phyloP scores from a whole-genome alignment of 192 early-diverging fungal genomes.

The Funneliformis geosporum region DNA sequence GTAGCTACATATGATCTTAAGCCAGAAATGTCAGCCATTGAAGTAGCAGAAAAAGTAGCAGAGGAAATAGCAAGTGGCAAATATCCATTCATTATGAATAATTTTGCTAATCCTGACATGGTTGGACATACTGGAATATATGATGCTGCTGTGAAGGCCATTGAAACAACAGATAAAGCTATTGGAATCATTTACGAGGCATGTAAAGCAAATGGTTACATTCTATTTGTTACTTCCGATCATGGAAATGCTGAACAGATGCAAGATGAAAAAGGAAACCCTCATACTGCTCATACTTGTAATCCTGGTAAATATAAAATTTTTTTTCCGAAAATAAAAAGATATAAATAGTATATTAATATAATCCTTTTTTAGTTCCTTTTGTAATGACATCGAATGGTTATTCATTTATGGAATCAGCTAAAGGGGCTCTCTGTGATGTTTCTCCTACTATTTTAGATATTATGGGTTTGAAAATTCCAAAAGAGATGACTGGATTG shows the following conservation, averaged over 20 bases:
- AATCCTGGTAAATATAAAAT: constrained; percentile 31
- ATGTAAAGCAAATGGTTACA: constrained; percentile 84
- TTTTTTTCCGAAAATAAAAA: not conserved
- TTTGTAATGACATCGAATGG: constrained; percentile 80
- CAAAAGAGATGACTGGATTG: constrained; percentile 93
- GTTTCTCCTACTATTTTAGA: constrained; percentile 95
- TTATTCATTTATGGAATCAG: constrained; percentile 53
- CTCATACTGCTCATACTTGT: constrained; percentile 97
- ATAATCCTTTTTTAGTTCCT: constrained; percentile 66
- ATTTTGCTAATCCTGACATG: constrained; percentile 99
- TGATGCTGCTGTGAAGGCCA: constrained; percentile 86
- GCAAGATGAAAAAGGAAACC: constrained; percentile 79
- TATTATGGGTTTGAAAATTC: constrained; percentile 88
- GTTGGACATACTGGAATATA: constrained; percentile 98
- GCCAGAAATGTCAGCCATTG: constrained; percentile 92
- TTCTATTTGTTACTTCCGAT: constrained; percentile 94
- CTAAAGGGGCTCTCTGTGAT: constrained; percentile 83
- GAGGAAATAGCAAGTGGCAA: constrained; percentile 74
- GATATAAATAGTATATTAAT: not conserved
- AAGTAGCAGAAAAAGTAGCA: constrained; percentile 88
- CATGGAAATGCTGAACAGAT: constrained; percentile 99
- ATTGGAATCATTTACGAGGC: constrained; percentile 94
- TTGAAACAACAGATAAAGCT: constrained; percentile 92
- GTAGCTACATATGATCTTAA: constrained; percentile 98
- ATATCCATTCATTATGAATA: constrained; percentile 97